Evolutionary conservation across 192 early-diverging fungal species (phyloP), one percentile per base, ranked within the genome.

Genomic region (Backusella psychrophila): DNA sequence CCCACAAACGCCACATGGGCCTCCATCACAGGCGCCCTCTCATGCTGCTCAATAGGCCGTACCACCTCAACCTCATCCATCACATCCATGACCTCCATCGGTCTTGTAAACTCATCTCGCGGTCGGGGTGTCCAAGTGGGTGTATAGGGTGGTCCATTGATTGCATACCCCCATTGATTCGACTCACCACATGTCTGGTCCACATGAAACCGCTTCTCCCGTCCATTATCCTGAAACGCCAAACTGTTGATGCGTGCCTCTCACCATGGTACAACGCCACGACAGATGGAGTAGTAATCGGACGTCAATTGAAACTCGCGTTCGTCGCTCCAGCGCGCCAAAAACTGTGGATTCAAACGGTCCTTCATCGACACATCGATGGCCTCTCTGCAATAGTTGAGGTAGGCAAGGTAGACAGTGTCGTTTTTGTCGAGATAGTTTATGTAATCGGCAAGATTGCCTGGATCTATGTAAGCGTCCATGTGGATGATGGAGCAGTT

Each of bases 381-480:
- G 1, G 75, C 75, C 7, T 69, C 69, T 2, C 69, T 31, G 3
- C 69, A 26, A 36, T 71, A 63, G 1, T 38, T 26, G 12, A 77
- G 33, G 19, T 77, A 71, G 4, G 26, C 39, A 1, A 77, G 46
- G 39, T 77, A 77, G 23, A 69, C 75, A 0, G 66, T 67, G 26
- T 77, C 52, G 14, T 77, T 69, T 0, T 44, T n/a, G 14, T 77
- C 75, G 1, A 77, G 35, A 26, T 69, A 77, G 6, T 41, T 34
- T 9, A 77, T 77, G 39, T 77, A 77, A 23, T 39, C 69, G 8
- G 75, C 75, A 9, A 77, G 56, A 26, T 77, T 52, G 1, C 68
- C 49, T 11, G 75, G 75, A 21, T 77, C 75, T 34, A 69, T 69
- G 15, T 77, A 77, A 0, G 68, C 68, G 17, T 77, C 75, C 75